These are phyloP conservation scores for Aspergillus tanneri DNA, from an alignment of 2,329 filamentous ascomycete species.

Conservation along the genomic window DNA sequence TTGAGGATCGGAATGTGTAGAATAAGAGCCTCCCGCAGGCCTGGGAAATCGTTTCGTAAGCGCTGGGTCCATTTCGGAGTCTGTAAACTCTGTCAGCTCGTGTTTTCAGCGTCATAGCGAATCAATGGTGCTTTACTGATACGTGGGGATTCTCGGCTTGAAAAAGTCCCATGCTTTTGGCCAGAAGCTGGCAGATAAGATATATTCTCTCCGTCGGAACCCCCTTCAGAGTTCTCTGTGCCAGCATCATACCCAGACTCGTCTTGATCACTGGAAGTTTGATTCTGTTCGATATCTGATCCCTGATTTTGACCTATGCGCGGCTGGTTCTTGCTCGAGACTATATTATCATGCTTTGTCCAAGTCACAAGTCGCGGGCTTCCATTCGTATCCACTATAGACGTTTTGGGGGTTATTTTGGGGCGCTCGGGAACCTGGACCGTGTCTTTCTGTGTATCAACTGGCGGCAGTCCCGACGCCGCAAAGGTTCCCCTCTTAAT, in stretches of 20 bases:
- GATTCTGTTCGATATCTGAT: no score
- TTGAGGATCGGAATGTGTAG: background rate
- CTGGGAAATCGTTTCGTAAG: no score
- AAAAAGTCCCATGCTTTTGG: background rate
- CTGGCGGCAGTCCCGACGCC: no score
- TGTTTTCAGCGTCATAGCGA: background rate
- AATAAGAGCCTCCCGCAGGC: background rate
- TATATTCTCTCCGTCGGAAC: background rate
- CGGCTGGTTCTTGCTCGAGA: background rate
- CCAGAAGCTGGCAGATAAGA: background rate
- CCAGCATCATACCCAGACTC: conserved; percentile 13
- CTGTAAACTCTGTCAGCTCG: background rate
- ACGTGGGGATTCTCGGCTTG: background rate
- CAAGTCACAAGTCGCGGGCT: conserved; percentile 30
- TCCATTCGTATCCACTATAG: conserved; percentile 39
- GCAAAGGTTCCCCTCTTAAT: no score
- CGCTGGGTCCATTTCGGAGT: no score
- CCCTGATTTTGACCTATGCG: background rate
- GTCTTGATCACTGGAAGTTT: no score
- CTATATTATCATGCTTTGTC: background rate
- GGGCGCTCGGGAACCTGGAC: background rate
- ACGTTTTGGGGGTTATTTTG: conserved; percentile 13
- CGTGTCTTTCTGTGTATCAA: background rate
- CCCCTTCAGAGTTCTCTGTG: background rate
- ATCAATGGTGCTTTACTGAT: no score